phyloP scores from a whole-genome alignment of 192 early-diverging fungal genomes.

The Polychytrium aggregatum region DNA sequence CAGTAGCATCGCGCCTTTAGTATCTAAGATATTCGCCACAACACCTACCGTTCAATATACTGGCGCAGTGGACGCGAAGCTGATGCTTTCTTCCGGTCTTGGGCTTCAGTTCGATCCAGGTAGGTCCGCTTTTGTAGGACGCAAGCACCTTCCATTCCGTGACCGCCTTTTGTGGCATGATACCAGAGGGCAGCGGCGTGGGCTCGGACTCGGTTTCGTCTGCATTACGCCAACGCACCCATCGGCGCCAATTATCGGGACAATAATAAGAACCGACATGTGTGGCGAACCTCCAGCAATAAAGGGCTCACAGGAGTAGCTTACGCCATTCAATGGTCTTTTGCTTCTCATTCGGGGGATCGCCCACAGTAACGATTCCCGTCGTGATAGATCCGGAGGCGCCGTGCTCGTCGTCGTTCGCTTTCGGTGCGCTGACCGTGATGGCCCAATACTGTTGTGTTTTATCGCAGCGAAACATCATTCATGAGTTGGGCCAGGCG shows the following conservation, averaged over 20 bases:
- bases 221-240: no score
- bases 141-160: constrained; percentile 8
- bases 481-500: no score
- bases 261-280: no score
- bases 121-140: constrained; percentile 7
- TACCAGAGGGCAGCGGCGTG: no score
- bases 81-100: constrained; percentile 37
- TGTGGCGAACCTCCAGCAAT: no score
- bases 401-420: not conserved
- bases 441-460: not conserved
- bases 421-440: not conserved
- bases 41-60: constrained; percentile 8
- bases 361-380: constrained; percentile 17
- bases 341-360: constrained; percentile 15
- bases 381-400: constrained; percentile 24
- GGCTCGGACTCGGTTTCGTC: no score
- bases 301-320: no score
- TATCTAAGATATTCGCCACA: no score
- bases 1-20: no score
- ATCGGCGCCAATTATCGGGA: no score
- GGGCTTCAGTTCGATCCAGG: constrained; percentile 22
- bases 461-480: no score
- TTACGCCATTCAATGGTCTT: constrained; percentile 26
- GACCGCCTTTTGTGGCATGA: constrained; percentile 24
- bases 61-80: constrained; percentile 30